phyloP scores from a whole-genome alignment of 164 flowering plant species.

The Umbellularia californica region DNA sequence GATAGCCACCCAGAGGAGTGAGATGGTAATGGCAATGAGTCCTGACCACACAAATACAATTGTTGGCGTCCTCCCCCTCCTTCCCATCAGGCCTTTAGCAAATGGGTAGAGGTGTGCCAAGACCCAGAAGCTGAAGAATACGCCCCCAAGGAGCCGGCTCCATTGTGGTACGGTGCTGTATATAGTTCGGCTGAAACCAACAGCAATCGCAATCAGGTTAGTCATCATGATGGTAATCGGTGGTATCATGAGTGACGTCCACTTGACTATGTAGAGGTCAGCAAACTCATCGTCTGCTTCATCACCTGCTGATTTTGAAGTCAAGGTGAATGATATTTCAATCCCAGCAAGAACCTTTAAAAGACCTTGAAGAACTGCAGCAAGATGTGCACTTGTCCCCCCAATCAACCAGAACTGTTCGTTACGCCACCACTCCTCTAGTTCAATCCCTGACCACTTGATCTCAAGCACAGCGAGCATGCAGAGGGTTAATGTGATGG shows the following conservation, averaged over 20 bases:
- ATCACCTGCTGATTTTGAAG: slow-evolving; percentile 71
- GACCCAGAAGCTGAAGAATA: slow-evolving; percentile 91
- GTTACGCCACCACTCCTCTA: slow-evolving; percentile 92
- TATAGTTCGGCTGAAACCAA: slow-evolving; percentile 57
- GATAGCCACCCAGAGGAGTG: slow-evolving; percentile 86
- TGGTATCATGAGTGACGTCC: slow-evolving; percentile 81
- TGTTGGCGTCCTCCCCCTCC: slow-evolving; percentile 80
- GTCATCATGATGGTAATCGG: slow-evolving; percentile 68
- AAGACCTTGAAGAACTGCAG: slow-evolving; percentile 83
- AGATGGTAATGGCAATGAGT: slow-evolving; percentile 72
- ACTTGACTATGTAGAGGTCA: slow-evolving; percentile 67
- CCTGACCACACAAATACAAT: slow-evolving; percentile 88
- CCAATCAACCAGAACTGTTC: slow-evolving; percentile 93
- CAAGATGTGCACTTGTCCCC: slow-evolving; percentile 88
- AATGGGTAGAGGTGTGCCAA: slow-evolving; percentile 84
- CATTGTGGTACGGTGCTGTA: slow-evolving; percentile 65
- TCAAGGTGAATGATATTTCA: slow-evolving; percentile 79
- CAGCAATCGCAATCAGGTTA: slow-evolving; percentile 71
- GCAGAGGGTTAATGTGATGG: slow-evolving; percentile 57
- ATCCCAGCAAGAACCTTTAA: slow-evolving; percentile 82
- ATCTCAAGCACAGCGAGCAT: slow-evolving; percentile 73
- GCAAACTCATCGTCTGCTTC: slow-evolving; percentile 69
- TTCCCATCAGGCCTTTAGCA: slow-evolving; percentile 86
- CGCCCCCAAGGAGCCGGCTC: slow-evolving; percentile 76
- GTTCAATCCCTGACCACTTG: slow-evolving; percentile 72